Conservation (phyloP, 2,329 filamentous ascomycete species). For the Epichloe coenophiala region DNA sequence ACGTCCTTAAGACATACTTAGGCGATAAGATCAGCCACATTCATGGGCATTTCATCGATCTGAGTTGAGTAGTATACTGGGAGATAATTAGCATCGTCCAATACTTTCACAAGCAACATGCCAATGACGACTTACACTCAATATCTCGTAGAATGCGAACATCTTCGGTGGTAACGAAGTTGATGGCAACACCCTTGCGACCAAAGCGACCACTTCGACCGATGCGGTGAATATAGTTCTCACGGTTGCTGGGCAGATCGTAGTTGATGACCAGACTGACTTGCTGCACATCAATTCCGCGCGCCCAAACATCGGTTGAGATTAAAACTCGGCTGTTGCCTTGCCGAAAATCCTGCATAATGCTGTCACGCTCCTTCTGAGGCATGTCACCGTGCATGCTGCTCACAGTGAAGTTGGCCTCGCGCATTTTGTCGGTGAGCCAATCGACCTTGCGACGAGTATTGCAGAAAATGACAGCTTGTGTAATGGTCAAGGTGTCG, state of each 20-base stretch:
- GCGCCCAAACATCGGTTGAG: conserved; percentile 94
- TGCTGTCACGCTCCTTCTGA: conserved; percentile 93
- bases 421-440: conserved; percentile 98
- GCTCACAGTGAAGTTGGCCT: conserved; percentile 95
- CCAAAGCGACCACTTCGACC: conserved; percentile 91
- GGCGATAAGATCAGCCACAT: conserved; percentile 53
- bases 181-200: conserved; percentile 97
- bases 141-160: conserved; percentile 96
- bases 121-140: conserved; percentile 51
- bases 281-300: conserved; percentile 97
- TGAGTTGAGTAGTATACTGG: conserved; percentile 88
- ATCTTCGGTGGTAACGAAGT: conserved; percentile 97
- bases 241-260: conserved; percentile 92
- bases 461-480: conserved; percentile 99
- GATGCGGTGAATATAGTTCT: conserved; percentile 99
- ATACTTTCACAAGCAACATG: background rate
- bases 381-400: conserved; percentile 99
- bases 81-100: conserved; percentile 19
- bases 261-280: conserved; percentile 99
- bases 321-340: conserved; percentile 94
- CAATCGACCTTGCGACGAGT: conserved; percentile 98
- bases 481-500: conserved; percentile 95
- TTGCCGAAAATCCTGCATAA: conserved; percentile 98
- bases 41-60: conserved; percentile 99
- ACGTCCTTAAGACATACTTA: conserved; percentile 18